Conservation (phyloP, 1,284 basidiomycete genomes). For the Cutaneotrichosporon mucoides region DNA sequence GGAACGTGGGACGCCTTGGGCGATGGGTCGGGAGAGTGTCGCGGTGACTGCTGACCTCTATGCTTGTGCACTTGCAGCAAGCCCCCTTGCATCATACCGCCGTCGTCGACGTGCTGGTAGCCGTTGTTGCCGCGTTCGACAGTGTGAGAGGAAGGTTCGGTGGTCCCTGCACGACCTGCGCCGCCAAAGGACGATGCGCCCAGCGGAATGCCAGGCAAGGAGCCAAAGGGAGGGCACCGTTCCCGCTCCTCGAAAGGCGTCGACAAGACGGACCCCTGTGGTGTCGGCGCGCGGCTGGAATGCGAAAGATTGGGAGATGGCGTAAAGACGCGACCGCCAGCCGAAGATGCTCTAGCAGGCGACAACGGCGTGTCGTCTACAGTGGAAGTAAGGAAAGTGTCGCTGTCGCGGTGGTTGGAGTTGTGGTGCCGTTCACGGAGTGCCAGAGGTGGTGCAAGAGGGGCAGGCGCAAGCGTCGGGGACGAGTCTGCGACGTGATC, state of each 20-base stretch:
- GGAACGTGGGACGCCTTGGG: neutral
- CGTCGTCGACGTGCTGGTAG: neutral
- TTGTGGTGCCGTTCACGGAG: neutral
- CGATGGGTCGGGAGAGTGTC: neutral
- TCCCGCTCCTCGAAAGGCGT: neutral
- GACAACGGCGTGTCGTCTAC: neutral
- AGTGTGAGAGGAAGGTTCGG: neutral
- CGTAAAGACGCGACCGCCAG: neutral
- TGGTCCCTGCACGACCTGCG: neutral
- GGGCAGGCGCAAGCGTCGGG: neutral
- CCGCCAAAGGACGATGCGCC: neutral
- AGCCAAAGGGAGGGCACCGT: neutral
- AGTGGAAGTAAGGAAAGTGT: neutral
- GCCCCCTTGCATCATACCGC: neutral
- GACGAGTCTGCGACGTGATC: conserved; percentile 3
- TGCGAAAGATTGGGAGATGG: neutral
- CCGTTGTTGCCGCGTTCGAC: neutral
- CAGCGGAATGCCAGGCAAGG: neutral
- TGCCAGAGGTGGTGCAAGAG: neutral
- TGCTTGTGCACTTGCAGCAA: neutral
- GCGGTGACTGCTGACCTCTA: neutral
- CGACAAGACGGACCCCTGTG: neutral
- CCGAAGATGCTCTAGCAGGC: neutral
- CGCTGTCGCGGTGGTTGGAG: neutral
- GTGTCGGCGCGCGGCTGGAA: neutral